phyloP scores from a whole-genome alignment of 176 grass and related monocot genomes.

The Hsuehochloa calcarea region DNA sequence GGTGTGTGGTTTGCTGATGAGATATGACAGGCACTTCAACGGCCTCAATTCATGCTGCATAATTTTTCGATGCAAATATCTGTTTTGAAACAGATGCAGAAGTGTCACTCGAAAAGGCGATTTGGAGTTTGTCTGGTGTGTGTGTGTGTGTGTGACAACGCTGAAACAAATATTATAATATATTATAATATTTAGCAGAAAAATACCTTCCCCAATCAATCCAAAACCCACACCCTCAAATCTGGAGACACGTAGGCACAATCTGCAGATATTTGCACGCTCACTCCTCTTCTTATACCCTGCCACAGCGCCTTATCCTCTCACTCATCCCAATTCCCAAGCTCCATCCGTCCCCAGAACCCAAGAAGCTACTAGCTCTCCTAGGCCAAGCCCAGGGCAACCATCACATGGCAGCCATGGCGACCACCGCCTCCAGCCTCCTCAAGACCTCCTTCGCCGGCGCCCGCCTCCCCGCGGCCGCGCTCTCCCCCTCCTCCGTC shows the following conservation, averaged over 20 bases:
- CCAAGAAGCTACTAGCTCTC: neutral
- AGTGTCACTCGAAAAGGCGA: neutral
- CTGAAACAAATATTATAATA: neutral
- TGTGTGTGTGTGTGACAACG: neutral
- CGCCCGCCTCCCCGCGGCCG: neutral
- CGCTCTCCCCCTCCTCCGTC: neutral
- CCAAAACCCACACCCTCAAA: slow-evolving; percentile 25
- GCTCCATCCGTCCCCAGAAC: neutral
- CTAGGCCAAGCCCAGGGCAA: neutral
- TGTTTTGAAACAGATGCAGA: neutral
- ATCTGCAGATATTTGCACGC: slow-evolving; percentile 47
- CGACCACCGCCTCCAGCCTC: slow-evolving; percentile 46
- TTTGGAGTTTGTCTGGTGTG: neutral
- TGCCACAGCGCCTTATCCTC: neutral
- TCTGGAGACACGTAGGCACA: slow-evolving; percentile 28
- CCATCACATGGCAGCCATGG: slow-evolving; percentile 52
- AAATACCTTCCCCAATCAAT: slow-evolving; percentile 9
- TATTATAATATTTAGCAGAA: too few relatives aligned
- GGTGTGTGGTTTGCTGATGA: slow-evolving; percentile 2
- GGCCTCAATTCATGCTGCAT: neutral
- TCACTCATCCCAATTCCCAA: neutral
- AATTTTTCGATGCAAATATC: slow-evolving; percentile 13
- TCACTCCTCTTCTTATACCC: slow-evolving; percentile 39
- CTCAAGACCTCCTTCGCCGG: slow-evolving; percentile 51
- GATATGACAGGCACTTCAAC: slow-evolving; percentile 12